Conservation (phyloP, 768 basidiomycete genomes). For the Boletus barrowsii region DNA sequence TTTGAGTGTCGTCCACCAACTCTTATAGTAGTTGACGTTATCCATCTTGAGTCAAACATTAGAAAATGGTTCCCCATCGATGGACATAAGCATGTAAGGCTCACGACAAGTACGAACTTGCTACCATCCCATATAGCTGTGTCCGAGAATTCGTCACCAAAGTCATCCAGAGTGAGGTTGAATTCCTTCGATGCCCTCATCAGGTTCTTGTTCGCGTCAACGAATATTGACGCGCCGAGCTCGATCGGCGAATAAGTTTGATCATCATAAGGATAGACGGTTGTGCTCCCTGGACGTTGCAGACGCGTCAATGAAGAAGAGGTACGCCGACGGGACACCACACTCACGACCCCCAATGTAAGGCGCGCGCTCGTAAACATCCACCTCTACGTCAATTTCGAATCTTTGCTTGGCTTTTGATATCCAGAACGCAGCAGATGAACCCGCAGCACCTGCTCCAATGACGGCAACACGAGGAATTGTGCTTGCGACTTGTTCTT, state of each 20-base stretch:
- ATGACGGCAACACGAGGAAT: constrained; percentile 75
- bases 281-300: constrained; percentile 60
- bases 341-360: constrained; percentile 86
- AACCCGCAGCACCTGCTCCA: constrained; percentile 87
- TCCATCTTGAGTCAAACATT: constrained; percentile 35
- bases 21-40: constrained; percentile 34
- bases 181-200: constrained; percentile 79
- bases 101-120: constrained; percentile 61
- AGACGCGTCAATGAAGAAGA: constrained; percentile 1
- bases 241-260: constrained; percentile 62
- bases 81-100: constrained; percentile 18
- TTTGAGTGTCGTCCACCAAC: constrained; percentile 74
- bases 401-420: constrained; percentile 71
- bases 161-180: constrained; percentile 53
- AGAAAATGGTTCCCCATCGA: not conserved
- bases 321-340: not conserved
- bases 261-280: constrained; percentile 69
- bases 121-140: constrained; percentile 85
- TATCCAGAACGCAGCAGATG: constrained; percentile 83
- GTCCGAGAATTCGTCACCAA: constrained; percentile 47
- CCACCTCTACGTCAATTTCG: constrained; percentile 69
- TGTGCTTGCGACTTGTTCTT: constrained; percentile 18
- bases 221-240: constrained; percentile 87
- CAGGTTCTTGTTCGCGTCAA: constrained; percentile 67
- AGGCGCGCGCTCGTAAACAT: constrained; percentile 74